Base-by-base conservation (phyloP, 169 alveolate genomes). In the Babesia sp. region DNA sequence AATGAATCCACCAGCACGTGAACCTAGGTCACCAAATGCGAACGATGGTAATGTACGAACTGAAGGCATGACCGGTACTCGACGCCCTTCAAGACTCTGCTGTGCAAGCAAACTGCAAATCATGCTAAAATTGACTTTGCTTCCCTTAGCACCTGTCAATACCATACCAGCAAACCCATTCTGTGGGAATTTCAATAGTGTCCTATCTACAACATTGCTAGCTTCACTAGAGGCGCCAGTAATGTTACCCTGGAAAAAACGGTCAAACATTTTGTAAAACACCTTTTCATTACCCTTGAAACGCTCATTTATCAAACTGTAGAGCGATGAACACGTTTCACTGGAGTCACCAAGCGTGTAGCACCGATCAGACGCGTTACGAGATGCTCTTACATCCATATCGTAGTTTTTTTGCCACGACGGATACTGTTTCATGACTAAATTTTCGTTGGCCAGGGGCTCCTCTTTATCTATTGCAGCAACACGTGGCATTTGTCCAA, bases 131-230 rank as follows among this genome's bases (percentile, higher is more conserved):
- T 96, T 97, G 39, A 96, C 98, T 64, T 91, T 92, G 56, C 97
- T 92, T 39, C 99, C 99, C 80, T 97, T 95, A 6, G 98, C 98
- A 16, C 99, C 99, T 5, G 99, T 95, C 61, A 92, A 86, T 48
- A 97, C 98, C 99, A 98, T 98, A 54, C 97, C 89, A 34, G 98
- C 92, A 77, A 98, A 96, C 18, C 96, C 95, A 75, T 98, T 98
- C 45, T 87, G 84, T n/a, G 99, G 99, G 87, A 98, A 97, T 41
- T 90, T 90, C 29, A 90, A 72, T 59, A 85, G 58, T 37, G 88
- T 42, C 51, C 69, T 63, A 16, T 89, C 76, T 74, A 84, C 86
- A 0, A 87, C 73, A 26, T 56, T 57, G 67, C 83, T 79, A 2
- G 80, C 80, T 24, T 63, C 72, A 14, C 76, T 77, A 34, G 93